A percentile compares a stretch with the other conserved stretches of the same genome.
These are phyloP conservation scores for Setomelanomma holmii DNA, from an alignment of 2,329 filamentous ascomycete species.

Conservation along the genomic window DNA sequence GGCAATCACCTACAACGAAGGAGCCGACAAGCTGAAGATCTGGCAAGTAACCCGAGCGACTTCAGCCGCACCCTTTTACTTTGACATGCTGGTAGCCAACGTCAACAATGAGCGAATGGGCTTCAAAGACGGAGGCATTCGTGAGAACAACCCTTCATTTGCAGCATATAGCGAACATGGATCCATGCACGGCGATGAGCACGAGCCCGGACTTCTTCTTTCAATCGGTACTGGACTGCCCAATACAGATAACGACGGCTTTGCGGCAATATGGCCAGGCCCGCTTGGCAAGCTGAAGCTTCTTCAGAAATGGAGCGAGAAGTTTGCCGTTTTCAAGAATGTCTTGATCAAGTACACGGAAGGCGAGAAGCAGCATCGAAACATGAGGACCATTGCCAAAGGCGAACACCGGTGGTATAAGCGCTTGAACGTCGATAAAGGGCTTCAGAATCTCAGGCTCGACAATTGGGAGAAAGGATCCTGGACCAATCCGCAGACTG, in stretches of 20 bases:
- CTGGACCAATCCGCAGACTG: conserved; percentile 46
- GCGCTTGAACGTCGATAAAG: conserved; percentile 55
- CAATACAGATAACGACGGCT: conserved; percentile 54
- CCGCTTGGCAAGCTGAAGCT: conserved; percentile 52
- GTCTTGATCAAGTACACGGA: conserved; percentile 61
- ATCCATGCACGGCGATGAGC: conserved; percentile 53
- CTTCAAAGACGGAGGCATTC: conserved; percentile 60
- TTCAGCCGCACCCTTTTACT: conserved; percentile 61
- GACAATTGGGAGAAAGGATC: conserved; percentile 56
- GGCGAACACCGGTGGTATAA: conserved; percentile 61
- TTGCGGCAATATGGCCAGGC: conserved; percentile 55
- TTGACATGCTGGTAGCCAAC: conserved; percentile 57
- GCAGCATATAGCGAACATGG: conserved; percentile 58
- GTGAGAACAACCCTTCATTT: conserved; percentile 59
- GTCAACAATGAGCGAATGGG: conserved; percentile 44
- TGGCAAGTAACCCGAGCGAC: conserved; percentile 62
- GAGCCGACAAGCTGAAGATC: conserved; percentile 55
- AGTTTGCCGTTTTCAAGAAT: conserved; percentile 58
- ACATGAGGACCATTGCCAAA: conserved; percentile 55
- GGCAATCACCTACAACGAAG: conserved; percentile 58
- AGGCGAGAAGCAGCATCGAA: conserved; percentile 56
- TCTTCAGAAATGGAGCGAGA: conserved; percentile 56
- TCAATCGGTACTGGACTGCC: conserved; percentile 57
- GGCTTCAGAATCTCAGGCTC: conserved; percentile 54
- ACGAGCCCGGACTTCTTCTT: conserved; percentile 54